These are phyloP conservation scores for Leishmania amazonensis DNA, from an alignment of 208 protist genomes.

Conservation along the genomic window DNA sequence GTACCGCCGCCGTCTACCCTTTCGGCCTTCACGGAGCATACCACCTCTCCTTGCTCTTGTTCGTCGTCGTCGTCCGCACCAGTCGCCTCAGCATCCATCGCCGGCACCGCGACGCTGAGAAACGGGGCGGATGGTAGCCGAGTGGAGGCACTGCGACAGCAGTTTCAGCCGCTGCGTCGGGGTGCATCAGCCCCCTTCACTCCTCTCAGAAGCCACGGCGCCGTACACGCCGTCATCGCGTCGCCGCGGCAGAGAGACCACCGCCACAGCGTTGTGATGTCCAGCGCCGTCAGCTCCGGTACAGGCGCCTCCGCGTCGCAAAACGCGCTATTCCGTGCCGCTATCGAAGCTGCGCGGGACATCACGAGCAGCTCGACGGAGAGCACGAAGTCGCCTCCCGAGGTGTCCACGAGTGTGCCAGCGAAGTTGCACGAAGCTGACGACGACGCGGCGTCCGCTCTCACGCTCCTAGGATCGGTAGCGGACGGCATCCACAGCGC, in stretches of 20 bases:
- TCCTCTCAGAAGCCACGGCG: conserved; percentile 12
- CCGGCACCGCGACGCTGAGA: not conserved
- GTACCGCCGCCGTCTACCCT: not conserved
- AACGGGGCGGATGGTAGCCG: conserved; percentile 15
- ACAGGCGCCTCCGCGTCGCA: conserved; percentile 6
- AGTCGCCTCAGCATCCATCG: not conserved
- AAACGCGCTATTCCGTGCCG: conserved; percentile 26
- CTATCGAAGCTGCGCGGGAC: conserved; percentile 19
- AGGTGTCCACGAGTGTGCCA: not conserved
- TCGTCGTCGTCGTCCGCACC: not conserved
- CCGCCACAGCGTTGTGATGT: conserved; percentile 16
- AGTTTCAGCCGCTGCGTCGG: conserved; percentile 42
- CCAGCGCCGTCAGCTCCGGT: not conserved
- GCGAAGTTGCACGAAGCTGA: not conserved
- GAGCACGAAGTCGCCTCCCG: not conserved
- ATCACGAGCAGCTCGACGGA: not conserved
- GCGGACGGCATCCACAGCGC: conserved; percentile 47
- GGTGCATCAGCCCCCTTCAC: conserved; percentile 26
- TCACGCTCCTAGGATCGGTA: conserved; percentile 34
- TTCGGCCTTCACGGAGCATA: not conserved
- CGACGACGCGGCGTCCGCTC: not conserved
- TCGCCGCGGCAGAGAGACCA: conserved; percentile 15
- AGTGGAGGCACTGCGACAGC: conserved; percentile 26
- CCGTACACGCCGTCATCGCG: conserved; percentile 26
- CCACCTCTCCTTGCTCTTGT: not conserved